These are phyloP conservation scores for Boletus tomentosulus DNA, from an alignment of 768 basidiomycete species.

Conservation along the genomic window DNA sequence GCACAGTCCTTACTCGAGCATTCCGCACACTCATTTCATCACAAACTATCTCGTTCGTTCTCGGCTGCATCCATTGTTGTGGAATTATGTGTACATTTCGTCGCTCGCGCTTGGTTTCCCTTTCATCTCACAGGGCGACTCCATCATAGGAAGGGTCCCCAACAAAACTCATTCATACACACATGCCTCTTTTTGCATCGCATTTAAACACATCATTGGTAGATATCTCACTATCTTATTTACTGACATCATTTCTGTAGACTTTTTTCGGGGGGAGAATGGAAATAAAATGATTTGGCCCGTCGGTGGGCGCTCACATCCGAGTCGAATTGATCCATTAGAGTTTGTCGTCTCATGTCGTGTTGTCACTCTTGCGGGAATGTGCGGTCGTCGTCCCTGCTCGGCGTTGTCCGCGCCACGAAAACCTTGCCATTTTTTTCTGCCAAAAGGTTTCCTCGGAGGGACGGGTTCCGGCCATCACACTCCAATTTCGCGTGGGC, in stretches of 20 bases:
- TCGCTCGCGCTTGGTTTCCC: slow-evolving; percentile 1
- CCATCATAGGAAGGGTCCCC: slow-evolving; percentile 5
- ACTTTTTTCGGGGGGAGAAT: slow-evolving; percentile 13
- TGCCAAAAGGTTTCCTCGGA: too few species aligned
- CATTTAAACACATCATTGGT: slow-evolving; percentile 12
- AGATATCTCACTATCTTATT: slow-evolving; percentile 20
- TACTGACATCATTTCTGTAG: slow-evolving; percentile 23
- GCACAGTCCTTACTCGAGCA: slow-evolving; percentile 17
- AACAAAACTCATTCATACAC: slow-evolving; percentile 1
- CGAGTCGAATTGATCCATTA: too few species aligned
- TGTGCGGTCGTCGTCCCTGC: too few species aligned
- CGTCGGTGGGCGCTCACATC: too few species aligned
- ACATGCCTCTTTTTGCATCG: neutral
- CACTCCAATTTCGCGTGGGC: too few species aligned
- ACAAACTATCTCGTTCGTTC: slow-evolving; percentile 11
- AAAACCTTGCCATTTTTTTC: too few species aligned
- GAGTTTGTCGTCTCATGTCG: too few species aligned
- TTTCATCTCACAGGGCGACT: slow-evolving; percentile 1
- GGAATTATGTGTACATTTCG: slow-evolving; percentile 32
- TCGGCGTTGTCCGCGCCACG: too few species aligned
- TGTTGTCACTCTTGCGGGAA: too few species aligned
- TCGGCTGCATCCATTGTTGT: slow-evolving; percentile 25
- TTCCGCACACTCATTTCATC: slow-evolving; percentile 12
- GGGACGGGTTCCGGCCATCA: too few species aligned
- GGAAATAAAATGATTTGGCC: slow-evolving; percentile 4